A percentile compares a stretch with the other conserved stretches of the same genome.
Evolutionary conservation across 1,284 basidiomycete genomes (phyloP).

Genomic region (Vanrija humicola): DNA sequence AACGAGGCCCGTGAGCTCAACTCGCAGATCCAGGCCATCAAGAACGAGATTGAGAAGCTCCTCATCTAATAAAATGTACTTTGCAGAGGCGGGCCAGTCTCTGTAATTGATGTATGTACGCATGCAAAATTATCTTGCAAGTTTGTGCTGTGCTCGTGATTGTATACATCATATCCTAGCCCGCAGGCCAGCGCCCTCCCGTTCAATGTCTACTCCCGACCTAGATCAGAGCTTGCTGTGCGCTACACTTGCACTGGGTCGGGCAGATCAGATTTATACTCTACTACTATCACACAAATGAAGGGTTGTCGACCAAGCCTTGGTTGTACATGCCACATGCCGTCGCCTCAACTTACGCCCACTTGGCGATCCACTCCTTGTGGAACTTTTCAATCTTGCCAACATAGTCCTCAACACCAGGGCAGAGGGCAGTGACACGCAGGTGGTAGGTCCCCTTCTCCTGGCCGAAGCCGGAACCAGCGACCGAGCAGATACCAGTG

Average conservation of each 20-base stretch:
- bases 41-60: constrained; percentile 79
- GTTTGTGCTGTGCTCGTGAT: no score
- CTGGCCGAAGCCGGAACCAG: constrained; percentile 89
- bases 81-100: no score
- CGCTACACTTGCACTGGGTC: no score
- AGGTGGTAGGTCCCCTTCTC: constrained; percentile 82
- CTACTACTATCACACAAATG: no score
- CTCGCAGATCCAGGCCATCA: constrained; percentile 85
- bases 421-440: constrained; percentile 79
- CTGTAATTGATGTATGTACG: no score
- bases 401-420: constrained; percentile 80
- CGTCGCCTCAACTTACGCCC: constrained; percentile 39
- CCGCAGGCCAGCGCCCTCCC: no score
- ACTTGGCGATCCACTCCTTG: constrained; percentile 67
- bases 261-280: no score
- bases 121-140: no score
- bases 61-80: constrained; percentile 50
- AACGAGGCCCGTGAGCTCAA: constrained; percentile 91
- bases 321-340: background rate
- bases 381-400: constrained; percentile 81
- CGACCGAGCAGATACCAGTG: constrained; percentile 89
- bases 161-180: no score
- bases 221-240: no score
- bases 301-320: no score
- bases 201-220: no score